These are phyloP conservation scores for Rhodotorula mucilaginosa DNA, from an alignment of 1,284 basidiomycete species.

Conservation along the genomic window DNA sequence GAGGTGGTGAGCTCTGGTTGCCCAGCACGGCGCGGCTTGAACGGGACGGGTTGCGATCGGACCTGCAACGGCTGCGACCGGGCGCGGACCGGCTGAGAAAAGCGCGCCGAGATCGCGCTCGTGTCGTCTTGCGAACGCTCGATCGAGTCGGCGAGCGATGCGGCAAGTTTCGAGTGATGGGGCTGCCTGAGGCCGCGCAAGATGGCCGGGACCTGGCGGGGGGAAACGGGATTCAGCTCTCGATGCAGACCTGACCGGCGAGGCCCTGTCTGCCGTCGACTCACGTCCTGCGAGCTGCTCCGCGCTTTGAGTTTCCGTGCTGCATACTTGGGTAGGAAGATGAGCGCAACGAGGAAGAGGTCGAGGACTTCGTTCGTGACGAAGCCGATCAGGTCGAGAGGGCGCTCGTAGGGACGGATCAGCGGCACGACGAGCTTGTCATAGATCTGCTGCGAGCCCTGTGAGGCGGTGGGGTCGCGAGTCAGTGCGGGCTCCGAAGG, in stretches of 20 bases:
- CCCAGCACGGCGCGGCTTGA: neutral
- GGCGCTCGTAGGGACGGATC: conserved; percentile 29
- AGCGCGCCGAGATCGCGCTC: conserved; percentile 11
- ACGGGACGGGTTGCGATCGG: neutral
- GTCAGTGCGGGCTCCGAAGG: no score
- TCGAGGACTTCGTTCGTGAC: conserved; percentile 25
- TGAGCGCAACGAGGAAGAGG: conserved; percentile 4
- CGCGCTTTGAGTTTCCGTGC: neutral
- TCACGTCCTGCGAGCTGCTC: neutral
- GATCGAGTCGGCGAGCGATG: conserved; percentile 23
- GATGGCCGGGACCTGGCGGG: conserved; percentile 25
- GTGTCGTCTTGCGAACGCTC: conserved; percentile 15
- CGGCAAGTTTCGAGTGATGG: conserved; percentile 11
- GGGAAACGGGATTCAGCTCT: no score
- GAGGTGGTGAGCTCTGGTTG: neutral
- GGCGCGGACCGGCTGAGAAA: conserved; percentile 19
- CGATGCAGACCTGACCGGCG: neutral
- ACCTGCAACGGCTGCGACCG: neutral
- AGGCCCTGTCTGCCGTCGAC: neutral
- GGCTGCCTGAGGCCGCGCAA: conserved; percentile 24
- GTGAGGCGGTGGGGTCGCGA: neutral
- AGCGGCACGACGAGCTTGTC: conserved; percentile 27
- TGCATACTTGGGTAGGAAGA: conserved; percentile 11
- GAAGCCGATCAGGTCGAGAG: conserved; percentile 31
- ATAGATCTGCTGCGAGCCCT: conserved; percentile 33